Evolutionary conservation across 2,329 filamentous ascomycete species (phyloP).

Genomic region (Ophiostoma australiae): DNA sequence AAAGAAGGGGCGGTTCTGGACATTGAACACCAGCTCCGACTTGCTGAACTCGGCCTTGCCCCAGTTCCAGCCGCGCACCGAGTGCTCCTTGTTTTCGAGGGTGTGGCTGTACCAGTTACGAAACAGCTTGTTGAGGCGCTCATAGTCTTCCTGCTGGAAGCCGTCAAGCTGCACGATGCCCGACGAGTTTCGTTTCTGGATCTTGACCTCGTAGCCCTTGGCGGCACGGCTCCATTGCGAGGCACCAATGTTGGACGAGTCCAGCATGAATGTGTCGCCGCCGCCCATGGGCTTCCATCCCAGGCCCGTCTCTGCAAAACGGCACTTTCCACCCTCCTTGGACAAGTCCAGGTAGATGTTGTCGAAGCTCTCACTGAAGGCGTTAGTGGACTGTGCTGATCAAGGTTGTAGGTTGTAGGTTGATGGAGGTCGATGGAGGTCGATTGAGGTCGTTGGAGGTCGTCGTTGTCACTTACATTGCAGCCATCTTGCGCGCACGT

Average conservation of each 20-base stretch:
- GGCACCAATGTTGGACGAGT: conserved; percentile 74
- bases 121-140: conserved; percentile 86
- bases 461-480: conserved; percentile 7
- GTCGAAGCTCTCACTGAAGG: conserved; percentile 79
- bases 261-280: conserved; percentile 89
- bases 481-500: conserved; percentile 3
- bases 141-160: conserved; percentile 90
- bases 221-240: conserved; percentile 94
- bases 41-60: conserved; percentile 96
- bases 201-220: conserved; percentile 89
- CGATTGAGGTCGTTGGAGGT: background rate
- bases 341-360: conserved; percentile 95
- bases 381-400: background rate
- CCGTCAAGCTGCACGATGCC: conserved; percentile 91
- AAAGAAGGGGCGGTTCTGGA: conserved; percentile 93
- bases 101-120: conserved; percentile 97
- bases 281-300: conserved; percentile 89
- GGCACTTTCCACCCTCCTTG: conserved; percentile 85
- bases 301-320: conserved; percentile 88
- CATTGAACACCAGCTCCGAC: conserved; percentile 91
- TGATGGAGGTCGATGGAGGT: too few species aligned
- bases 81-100: conserved; percentile 88
- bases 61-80: conserved; percentile 97
- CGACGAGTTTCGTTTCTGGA: conserved; percentile 74
- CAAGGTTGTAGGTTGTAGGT: background rate